These are phyloP conservation scores for Knufia fluminis DNA, from an alignment of 2,329 filamentous ascomycete genomes.

Conservation along the genomic window DNA sequence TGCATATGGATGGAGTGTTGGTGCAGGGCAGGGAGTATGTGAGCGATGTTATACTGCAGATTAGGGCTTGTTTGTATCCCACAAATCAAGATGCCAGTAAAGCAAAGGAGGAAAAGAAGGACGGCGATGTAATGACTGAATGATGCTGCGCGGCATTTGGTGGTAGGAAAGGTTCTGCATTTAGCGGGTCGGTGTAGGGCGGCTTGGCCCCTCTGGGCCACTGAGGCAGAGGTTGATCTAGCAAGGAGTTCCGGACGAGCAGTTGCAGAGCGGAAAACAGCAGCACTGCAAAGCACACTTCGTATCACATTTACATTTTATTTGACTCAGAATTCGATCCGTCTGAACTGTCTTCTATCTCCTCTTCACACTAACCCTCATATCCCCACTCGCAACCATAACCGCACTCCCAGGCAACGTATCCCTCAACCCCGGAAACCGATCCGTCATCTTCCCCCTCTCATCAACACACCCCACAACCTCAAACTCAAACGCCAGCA, in stretches of 20 bases:
- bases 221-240: not conserved
- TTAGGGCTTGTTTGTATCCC: constrained; percentile 18
- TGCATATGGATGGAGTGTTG: constrained; percentile 21
- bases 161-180: too few species aligned
- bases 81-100: not conserved
- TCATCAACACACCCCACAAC: constrained; percentile 14
- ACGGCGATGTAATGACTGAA: not conserved
- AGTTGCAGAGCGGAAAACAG: not conserved
- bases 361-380: constrained; percentile 15
- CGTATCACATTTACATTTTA: too few species aligned
- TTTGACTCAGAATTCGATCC: too few species aligned
- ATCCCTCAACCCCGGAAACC: constrained; percentile 13
- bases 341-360: not conserved
- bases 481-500: constrained; percentile 13
- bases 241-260: not conserved
- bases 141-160: too few species aligned
- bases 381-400: constrained; percentile 14
- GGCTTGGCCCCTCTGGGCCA: too few species aligned
- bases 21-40: constrained; percentile 22
- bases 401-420: constrained; percentile 15
- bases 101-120: not conserved
- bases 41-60: constrained; percentile 19
- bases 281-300: not conserved
- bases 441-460: constrained; percentile 9
- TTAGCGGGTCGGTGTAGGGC: too few species aligned